Evolutionary conservation across 352 stramenopile genomes (phyloP).

Genomic region (Pythium sukuiense): DNA sequence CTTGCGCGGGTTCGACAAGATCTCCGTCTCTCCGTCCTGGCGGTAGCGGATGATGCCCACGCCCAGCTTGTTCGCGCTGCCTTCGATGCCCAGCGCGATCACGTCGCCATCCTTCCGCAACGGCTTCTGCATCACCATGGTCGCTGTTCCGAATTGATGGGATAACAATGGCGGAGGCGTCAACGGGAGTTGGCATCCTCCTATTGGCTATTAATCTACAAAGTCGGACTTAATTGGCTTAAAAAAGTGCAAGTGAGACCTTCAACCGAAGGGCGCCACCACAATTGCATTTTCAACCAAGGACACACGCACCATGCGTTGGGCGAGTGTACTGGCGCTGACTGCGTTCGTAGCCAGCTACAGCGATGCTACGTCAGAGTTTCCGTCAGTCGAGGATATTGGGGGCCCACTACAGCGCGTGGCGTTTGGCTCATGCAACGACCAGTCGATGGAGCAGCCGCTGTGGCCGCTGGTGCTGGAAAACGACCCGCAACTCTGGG

Average conservation of each 20-base stretch:
- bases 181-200: slow-evolving; percentile 20
- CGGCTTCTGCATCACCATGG: slow-evolving; percentile 28
- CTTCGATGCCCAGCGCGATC: slow-evolving; percentile 97
- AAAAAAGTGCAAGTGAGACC: slow-evolving; percentile 24
- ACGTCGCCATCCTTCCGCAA: slow-evolving; percentile 72
- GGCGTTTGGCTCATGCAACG: slow-evolving; percentile 39
- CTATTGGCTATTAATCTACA: slow-evolving; percentile 28
- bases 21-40: slow-evolving; percentile 83
- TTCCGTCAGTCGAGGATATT: background rate
- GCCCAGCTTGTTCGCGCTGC: slow-evolving; percentile 98
- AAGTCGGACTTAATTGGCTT: slow-evolving; percentile 28
- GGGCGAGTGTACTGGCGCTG: background rate
- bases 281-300: background rate
- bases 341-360: background rate
- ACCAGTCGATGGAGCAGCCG: slow-evolving; percentile 31
- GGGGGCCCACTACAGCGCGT: slow-evolving; percentile 25
- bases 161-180: slow-evolving; percentile 23
- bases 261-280: slow-evolving; percentile 2
- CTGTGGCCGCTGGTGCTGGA: slow-evolving; percentile 31
- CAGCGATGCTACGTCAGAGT: background rate
- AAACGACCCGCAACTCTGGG: slow-evolving; percentile 32
- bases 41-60: slow-evolving; percentile 84
- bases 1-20: slow-evolving; percentile 98
- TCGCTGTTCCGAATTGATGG: slow-evolving; percentile 3
- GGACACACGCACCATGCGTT: background rate